Conservation (phyloP, 129 eudicot genomes). For the Chrysanthemum makinoi region DNA sequence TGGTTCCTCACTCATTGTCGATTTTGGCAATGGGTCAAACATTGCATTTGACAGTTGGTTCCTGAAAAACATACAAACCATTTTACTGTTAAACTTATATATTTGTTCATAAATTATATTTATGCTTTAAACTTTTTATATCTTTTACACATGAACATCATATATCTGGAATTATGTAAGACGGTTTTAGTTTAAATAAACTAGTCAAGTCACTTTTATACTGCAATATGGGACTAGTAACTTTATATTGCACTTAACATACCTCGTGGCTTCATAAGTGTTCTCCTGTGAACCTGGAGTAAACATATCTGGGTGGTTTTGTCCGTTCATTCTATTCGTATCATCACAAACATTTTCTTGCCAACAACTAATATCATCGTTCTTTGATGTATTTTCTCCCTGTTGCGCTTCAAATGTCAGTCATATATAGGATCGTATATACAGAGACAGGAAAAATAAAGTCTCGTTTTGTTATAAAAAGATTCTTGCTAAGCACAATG, state of each 20-base stretch:
- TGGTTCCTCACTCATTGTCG: constrained; percentile 40
- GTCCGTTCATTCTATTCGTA: constrained; percentile 29
- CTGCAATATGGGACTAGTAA: not conserved
- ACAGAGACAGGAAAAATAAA: not conserved
- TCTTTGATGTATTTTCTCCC: constrained; percentile 44
- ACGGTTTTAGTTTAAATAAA: not conserved
- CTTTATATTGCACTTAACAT: not conserved
- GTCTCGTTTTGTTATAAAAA: not conserved
- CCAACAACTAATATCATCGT: constrained; percentile 42
- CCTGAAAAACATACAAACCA: constrained; percentile 29
- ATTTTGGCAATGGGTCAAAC: constrained; percentile 49
- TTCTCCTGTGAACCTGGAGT: constrained; percentile 37
- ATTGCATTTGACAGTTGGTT: constrained; percentile 46
- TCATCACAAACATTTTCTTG: constrained; percentile 33
- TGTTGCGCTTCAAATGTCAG: constrained; percentile 42
- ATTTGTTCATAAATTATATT: not conserved
- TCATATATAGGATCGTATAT: not conserved
- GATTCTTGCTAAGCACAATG: not conserved
- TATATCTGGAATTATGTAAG: no score
- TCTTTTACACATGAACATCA: no score
- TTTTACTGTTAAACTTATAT: not conserved
- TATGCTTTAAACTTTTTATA: not conserved
- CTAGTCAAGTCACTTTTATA: no score
- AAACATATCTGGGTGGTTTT: constrained; percentile 39
- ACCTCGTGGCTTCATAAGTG: constrained; percentile 46